Evolutionary conservation across 371 early-diverging fungal genomes (phyloP), one percentile per base, ranked within the genome.

Genomic region (Rhizomucor pusillus): DNA sequence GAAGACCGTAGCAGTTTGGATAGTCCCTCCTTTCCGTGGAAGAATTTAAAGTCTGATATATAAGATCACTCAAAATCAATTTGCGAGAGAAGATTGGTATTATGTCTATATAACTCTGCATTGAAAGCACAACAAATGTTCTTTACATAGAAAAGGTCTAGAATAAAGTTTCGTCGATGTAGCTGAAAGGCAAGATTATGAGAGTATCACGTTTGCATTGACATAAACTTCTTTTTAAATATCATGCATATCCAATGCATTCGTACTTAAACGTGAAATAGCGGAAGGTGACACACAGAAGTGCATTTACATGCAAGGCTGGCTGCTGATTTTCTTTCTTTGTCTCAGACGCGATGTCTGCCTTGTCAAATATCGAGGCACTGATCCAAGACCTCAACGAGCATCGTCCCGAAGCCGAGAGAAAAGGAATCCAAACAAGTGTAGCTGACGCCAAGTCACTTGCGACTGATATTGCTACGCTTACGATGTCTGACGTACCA

Each of bases 401-500:
- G 14, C 19, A 41, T 12, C 16, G 16, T 4, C 16, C 41, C 41
- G 19, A 19, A 16, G 16, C 5, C 14, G 14, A 14, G 41, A 14
- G 16, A 5, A 19, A 14, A 16, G 41, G 41, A 3, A 41, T 5
- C 5, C 14, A 19, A 14, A 41, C 41, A 41, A 41, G 12, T 19
- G 5, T 41, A 40, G 51, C 35, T 13, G 67, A 67, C 34, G 43
- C 50, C 12, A 61, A 60, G 20, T 19, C 64, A 13, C 36, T 71
- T 1, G 62, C 65, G 18, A 59, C 40, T 2, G 67, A 62, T 35
- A 64, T 71, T 35, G 57, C 71, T 1, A 54, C 36, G 5, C 39
- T 57, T 0, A 57, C 60, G 19, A 43, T 63, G 29, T 48, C 65
- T n/a, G 69, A 69, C 16, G 45, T 77, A 12, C 20, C 64, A 11